Evolutionary conservation across 73 alveolate species (phyloP).

Genomic region (Blepharisma stoltei): DNA sequence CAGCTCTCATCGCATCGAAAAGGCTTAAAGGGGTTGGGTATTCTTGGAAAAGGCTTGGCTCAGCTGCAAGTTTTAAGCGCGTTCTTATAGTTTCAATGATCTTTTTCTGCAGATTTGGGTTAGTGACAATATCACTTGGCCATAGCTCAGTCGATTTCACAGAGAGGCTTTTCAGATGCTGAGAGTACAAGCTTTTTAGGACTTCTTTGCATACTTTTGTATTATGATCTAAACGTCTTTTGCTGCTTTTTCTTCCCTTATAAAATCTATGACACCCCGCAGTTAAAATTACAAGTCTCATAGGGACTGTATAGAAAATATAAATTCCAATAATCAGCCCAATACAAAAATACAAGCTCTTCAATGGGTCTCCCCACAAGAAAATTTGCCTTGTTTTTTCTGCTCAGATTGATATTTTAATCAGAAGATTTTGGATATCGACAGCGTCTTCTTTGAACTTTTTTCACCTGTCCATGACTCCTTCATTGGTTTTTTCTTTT

Average conservation of each 20-base stretch:
- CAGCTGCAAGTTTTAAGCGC: background rate
- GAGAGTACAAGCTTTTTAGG: background rate
- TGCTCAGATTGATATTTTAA: background rate
- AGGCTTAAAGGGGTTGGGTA: background rate
- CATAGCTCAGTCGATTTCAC: background rate
- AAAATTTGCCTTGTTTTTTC: slow-evolving; percentile 19
- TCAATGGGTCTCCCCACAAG: slow-evolving; percentile 20
- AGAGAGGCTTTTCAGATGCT: background rate
- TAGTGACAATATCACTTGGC: background rate
- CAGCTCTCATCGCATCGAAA: background rate
- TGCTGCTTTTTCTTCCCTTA: background rate
- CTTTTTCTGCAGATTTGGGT: background rate
- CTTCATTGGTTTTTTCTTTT: slow-evolving; percentile 22
- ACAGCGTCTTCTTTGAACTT: slow-evolving; percentile 28
- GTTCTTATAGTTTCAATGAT: background rate
- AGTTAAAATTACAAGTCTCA: background rate
- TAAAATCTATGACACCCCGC: slow-evolving; percentile 34
- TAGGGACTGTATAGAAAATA: background rate
- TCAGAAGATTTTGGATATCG: background rate
- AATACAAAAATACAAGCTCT: background rate
- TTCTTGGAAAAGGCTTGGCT: background rate
- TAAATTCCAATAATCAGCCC: background rate
- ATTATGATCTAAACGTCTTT: background rate
- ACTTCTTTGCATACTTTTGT: background rate
- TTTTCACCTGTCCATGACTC: slow-evolving; percentile 23